Base-by-base conservation (phyloP, 2,329 filamentous ascomycete genomes). In the Aplosporella prunicola region DNA sequence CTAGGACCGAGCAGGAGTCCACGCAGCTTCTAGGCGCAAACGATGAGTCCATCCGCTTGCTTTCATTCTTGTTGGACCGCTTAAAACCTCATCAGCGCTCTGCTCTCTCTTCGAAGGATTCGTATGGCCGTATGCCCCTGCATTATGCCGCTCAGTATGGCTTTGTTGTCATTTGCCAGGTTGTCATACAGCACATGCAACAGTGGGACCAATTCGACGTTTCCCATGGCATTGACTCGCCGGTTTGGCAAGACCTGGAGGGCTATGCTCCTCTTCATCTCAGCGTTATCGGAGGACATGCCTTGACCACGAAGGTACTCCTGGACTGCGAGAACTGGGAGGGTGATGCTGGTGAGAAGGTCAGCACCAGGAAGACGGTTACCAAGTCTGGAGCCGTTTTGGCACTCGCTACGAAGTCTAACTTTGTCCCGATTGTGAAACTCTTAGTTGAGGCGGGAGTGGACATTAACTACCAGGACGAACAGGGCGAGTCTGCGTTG, bases 81-180 rank as follows among this genome's bases (percentile, higher is more conserved):
- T 69, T 98, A 6, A 72, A 67, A 9, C 68, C 73, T 0, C 64
- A 72, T 8, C 89, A 96, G 48, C 75, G 80, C 9, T 46, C 57
- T 9, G 80, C 81, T 0, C 65, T 96, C 9, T 66, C 72, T 33
- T 73, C 74, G 9, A 77, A 72, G 42, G 89, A 96, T 60, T 71
- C 78, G 0, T 82, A 89, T 43, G 88, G 86, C 3, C 81, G 89
- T 4, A 72, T 89, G 10, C 87, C 89, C 1, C 69, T 96, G 9
- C 89, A 96, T 57, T 95, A 95, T 55, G 87, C 87, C 3, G 89
- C 91, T 0, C 87, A 96, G 56, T 94, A 93, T 54, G 91, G 91
- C 2, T 87, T 95, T 49, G 83, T 91, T 3, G 76, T 86, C n/a
- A 80, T 95, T 8, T 94, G 86, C 53, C 74, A 93, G 53, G 71